Base-by-base conservation (phyloP, 495 filamentous ascomycete species). In the Amorphotheca resinae region DNA sequence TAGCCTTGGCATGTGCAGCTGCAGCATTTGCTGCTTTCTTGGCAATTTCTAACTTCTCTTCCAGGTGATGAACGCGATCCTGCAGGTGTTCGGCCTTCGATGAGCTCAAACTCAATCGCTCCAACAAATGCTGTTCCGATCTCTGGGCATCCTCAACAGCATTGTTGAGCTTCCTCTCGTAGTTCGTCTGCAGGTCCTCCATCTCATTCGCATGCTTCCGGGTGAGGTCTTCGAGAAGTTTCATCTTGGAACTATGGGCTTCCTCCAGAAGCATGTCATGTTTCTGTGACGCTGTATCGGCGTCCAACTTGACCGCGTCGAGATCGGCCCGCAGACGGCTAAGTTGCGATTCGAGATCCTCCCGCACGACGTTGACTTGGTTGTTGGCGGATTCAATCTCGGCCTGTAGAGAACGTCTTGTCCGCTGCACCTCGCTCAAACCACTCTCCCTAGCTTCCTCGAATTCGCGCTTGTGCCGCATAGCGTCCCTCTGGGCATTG, bases 21-120 rank as follows among this genome's bases (percentile, higher is more conserved):
- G 91, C 93, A 40, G 89, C 87, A 48, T 77, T 72, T 15, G 91
- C 93, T 43, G 91, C 91, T 54, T 87, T 77, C 53, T 89, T 87
- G 32, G 93, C 80, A 53, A 96, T 79, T 57, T 93, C 77, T 23
- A 98, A 71, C 58, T 83, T 86, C 60, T 95, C 84, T 60, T 94
- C 84, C 1, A 96, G 73, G 49, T 87, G 81, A 2, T 68, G 57
- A 17, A 93, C 73, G 48, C 80, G 82, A 43, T 95, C 88, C 52
- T 87, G 77, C 9, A 87, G 72, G 57, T 88, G 79, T 46, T 79
- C 72, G 2, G 76, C 69, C 68, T 88, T 91, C 21, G 86, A 79
- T 22, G 87, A 75, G 0, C 86, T 79, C 16, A 95, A 66, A 41
- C 69, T 73, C 30, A 95, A 69, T 1, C 78, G 76, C 42, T 94